Base-by-base conservation (phyloP, 139 green algal species). In the Haematococcus sp. region DNA sequence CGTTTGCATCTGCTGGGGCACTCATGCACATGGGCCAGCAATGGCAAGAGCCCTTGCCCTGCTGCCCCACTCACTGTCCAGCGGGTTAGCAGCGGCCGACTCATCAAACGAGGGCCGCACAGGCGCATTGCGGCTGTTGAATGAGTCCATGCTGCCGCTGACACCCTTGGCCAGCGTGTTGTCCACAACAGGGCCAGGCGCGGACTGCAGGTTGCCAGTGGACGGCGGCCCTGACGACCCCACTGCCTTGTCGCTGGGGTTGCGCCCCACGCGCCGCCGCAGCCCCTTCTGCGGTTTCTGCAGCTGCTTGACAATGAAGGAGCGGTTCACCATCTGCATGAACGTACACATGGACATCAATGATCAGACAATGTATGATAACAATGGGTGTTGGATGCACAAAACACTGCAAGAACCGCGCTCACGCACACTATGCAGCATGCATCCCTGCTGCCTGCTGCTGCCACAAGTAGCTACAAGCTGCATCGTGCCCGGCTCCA, bases 281-380 rank as follows among this genome's bases (percentile, higher is more conserved):
- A 74, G 69, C 28, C 63, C 32, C 60, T 54, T 59, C 25, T 61
- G 1, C 17, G 76, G 79, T 65, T 74, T 79, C 58, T 83, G 80
- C 30, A 86, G 80, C 76, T 86, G 80, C 40, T 72, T 74, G 56
- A 87, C n/a, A 16, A 89, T 70, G 70, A 77, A 83, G 16, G 73
- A 77, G 28, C 81, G 72, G 55, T 87, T 84, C 49, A 89, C 82
- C 84, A 89, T 89, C 84, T 88, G 73, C 30, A 56, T 1, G 20
- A 16, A 35, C 5, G 2, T 3, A 28, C 17, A 49, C 40, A 11
- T 19, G 40, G 7, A 49, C 7, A 11, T 7, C 40, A 49, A 11
- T 11, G 40, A 11, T 49, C 40, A 49, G 40, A 19, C 56, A n/a
- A n/a, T n/a, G n/a, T n/a, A n/a, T n/a, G n/a, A n/a, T n/a, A n/a